A percentile compares a stretch with the other conserved stretches of the same genome.
Conservation (phyloP, 2,329 filamentous ascomycete genomes). For the Curvularia spicifera region DNA sequence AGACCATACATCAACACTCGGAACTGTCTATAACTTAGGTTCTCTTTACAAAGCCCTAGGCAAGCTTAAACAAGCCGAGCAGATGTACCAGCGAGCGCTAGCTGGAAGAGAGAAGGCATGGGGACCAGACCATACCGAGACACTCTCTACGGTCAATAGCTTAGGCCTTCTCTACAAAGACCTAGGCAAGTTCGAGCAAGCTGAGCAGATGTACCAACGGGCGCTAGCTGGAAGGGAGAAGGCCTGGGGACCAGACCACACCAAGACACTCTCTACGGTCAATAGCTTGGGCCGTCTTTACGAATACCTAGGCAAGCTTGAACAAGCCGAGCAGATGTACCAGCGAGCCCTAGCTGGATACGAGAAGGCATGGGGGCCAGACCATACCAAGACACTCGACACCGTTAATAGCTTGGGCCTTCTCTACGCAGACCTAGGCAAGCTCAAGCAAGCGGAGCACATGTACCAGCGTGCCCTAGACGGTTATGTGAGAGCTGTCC, state of each 20-base stretch:
- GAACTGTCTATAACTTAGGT: slow-evolving; percentile 11
- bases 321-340: neutral
- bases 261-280: neutral
- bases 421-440: too few species aligned
- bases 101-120: too few species aligned
- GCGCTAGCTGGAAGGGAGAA: too few species aligned
- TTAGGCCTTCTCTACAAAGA: too few species aligned
- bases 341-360: too few species aligned
- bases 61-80: slow-evolving; percentile 8
- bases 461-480: too few species aligned
- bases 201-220: too few species aligned
- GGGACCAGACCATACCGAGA: slow-evolving; percentile 23
- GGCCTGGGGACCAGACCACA: neutral
- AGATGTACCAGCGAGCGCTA: slow-evolving; percentile 10
- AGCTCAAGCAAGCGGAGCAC: too few species aligned
- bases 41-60: slow-evolving; percentile 7
- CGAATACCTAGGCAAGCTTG: neutral
- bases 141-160: slow-evolving; percentile 14
- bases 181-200: slow-evolving; percentile 14
- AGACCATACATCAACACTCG: slow-evolving; percentile 23
- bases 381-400: too few species aligned
- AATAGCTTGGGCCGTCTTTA: neutral
- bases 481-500: neutral
- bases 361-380: too few species aligned
- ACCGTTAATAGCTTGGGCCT: too few species aligned